Percentiles rank a stretch among this genome's conserved stretches.
These are phyloP conservation scores for Pseudocercospora musae DNA, from an alignment of 2,329 filamentous ascomycete genomes.

Conservation along the genomic window DNA sequence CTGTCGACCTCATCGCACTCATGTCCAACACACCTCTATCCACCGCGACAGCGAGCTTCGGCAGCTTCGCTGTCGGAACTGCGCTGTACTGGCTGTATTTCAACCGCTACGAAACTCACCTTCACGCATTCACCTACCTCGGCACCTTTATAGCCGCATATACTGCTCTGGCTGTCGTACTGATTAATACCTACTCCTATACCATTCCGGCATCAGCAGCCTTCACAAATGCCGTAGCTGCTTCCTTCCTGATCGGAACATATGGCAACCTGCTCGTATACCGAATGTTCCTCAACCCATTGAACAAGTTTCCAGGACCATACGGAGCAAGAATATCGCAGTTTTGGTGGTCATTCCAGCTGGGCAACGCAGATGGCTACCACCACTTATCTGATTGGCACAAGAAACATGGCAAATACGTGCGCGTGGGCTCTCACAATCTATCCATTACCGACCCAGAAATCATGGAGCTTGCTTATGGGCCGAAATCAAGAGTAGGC, in stretches of 20 bases:
- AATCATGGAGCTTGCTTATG: conserved; percentile 40
- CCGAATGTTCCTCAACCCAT: conserved; percentile 36
- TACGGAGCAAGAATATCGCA: conserved; percentile 34
- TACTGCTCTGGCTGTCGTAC: conserved; percentile 14
- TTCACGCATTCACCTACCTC: conserved; percentile 28
- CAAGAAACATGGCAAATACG: conserved; percentile 35
- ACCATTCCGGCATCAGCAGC: conserved; percentile 14
- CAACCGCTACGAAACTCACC: conserved; percentile 29
- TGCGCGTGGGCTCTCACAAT: conserved; percentile 39
- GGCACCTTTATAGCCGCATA: conserved; percentile 22
- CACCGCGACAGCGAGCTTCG: neutral
- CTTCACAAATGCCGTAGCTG: conserved; percentile 10
- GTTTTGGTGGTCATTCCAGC: conserved; percentile 32
- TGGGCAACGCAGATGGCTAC: conserved; percentile 31
- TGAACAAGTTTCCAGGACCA: conserved; percentile 38
- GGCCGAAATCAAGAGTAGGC: conserved; percentile 38
- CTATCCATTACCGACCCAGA: conserved; percentile 39
- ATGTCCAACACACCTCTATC: neutral
- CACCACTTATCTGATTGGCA: conserved; percentile 34
- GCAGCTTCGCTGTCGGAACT: conserved; percentile 12
- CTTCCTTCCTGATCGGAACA: conserved; percentile 23
- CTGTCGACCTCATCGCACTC: neutral
- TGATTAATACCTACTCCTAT: conserved; percentile 20
- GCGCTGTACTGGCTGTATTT: conserved; percentile 26
- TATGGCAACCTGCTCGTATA: conserved; percentile 38